These are phyloP conservation scores for Leptodermis oblonga DNA, from an alignment of 257 asterid species.

Conservation along the genomic window DNA sequence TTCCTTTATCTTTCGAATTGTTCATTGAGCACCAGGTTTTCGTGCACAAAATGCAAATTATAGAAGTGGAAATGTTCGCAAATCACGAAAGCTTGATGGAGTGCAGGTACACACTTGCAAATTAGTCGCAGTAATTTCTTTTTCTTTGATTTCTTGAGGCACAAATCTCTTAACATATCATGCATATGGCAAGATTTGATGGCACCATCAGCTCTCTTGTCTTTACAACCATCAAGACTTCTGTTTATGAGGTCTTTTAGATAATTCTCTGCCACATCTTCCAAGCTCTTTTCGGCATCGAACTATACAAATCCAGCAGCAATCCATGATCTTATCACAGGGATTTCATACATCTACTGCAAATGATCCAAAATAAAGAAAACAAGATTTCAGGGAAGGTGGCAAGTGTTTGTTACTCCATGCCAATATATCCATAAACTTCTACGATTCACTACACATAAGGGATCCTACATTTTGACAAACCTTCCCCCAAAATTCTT, in stretches of 20 bases:
- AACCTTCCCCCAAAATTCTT: background rate
- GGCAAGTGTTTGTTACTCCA: constrained; percentile 6
- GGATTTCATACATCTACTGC: constrained; percentile 1
- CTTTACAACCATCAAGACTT: background rate
- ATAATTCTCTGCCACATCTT: constrained; percentile 1
- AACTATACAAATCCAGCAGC: constrained; percentile 2
- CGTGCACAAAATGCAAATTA: background rate
- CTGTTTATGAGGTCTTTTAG: background rate
- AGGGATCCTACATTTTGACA: background rate
- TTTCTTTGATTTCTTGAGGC: background rate
- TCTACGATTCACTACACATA: background rate
- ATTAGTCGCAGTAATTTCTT: background rate
- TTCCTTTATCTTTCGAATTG: constrained; percentile 1
- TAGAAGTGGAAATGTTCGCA: background rate
- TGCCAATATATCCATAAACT: background rate
- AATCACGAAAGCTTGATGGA: background rate
- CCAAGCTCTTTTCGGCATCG: background rate
- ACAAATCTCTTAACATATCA: background rate
- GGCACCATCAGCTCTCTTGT: background rate
- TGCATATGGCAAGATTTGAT: background rate
- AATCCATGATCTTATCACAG: background rate
- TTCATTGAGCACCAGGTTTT: background rate
- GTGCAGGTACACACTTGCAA: background rate
- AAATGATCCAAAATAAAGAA: constrained; percentile 4
- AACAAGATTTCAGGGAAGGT: constrained; percentile 2